Evolutionary conservation across 2,329 filamentous ascomycete species (phyloP).

Genomic region (Capronia americana): DNA sequence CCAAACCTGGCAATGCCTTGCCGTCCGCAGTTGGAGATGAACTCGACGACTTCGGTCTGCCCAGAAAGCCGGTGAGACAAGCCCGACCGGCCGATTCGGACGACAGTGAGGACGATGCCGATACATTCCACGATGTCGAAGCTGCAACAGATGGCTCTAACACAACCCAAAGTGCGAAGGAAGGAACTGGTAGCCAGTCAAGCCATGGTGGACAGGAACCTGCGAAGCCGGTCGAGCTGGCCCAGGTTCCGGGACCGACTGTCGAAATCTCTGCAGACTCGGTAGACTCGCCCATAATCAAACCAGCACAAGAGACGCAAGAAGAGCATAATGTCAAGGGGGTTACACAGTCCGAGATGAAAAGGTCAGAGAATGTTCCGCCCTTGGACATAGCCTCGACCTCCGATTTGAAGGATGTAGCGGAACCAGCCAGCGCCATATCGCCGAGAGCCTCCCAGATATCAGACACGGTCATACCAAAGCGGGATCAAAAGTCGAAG

Average conservation of each 20-base stretch:
- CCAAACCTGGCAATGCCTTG: not conserved
- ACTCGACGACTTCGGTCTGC: slow-evolving; percentile 75
- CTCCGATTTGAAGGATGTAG: slow-evolving; percentile 34
- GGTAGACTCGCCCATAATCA: not conserved
- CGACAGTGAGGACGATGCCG: slow-evolving; percentile 51
- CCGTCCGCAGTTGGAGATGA: slow-evolving; percentile 46
- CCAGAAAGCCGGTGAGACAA: slow-evolving; percentile 54
- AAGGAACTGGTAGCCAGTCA: not conserved
- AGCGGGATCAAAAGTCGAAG: slow-evolving; percentile 51
- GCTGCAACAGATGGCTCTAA: slow-evolving; percentile 36
- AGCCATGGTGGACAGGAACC: slow-evolving; percentile 2
- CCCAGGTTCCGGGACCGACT: not conserved
- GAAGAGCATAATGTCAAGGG: not conserved
- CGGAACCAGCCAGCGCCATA: not conserved
- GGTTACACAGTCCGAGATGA: not conserved
- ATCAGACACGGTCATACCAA: slow-evolving; percentile 40
- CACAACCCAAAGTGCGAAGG: slow-evolving; percentile 27
- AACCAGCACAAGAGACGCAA: slow-evolving; percentile 4
- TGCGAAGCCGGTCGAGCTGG: slow-evolving; percentile 3
- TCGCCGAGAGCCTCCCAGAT: slow-evolving; percentile 20
- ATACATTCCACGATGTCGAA: slow-evolving; percentile 48
- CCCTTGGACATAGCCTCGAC: slow-evolving; percentile 27
- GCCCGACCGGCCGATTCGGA: slow-evolving; percentile 24
- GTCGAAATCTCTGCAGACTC: not conserved
- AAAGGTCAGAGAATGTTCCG: not conserved